Base-by-base conservation (phyloP, 257 asterid species). In the Hygrophila difformis region DNA sequence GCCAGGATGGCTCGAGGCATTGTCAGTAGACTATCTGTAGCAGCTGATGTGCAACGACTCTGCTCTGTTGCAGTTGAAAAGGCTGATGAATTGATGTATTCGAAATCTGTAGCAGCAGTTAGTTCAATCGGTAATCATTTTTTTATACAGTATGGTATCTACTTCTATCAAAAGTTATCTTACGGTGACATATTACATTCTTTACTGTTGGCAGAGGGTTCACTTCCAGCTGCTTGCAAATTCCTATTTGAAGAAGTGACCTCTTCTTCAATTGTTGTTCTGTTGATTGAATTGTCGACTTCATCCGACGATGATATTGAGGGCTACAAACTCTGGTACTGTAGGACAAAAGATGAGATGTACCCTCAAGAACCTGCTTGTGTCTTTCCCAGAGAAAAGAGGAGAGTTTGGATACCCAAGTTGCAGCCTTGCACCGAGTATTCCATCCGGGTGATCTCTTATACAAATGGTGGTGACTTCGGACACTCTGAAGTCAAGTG, bases 281-380 rank as follows among this genome's bases (percentile, higher is more conserved):
- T 84, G 18, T 69, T 88, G 64, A 76, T 88, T 37, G 97, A 81
- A 55, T 69, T 78, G 48, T 77, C 87, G 37, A 56, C 72, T 45
- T 59, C 75, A 42, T 59, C 72, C 12, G 18, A 59, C 43, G 66
- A 70, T 31, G 77, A 71, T 45, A 66, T 84, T 54, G 69, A 78
- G 76, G 95, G 97, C 67, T 88, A 78, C 81, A 84, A 84, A 64
- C 83, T 84, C 44, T 88, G 95, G 97, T 84, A 81, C 65, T 73
- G 88, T 63, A 81, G 59, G 69, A 57, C 86, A 34, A 78, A 87
- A 58, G 95, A 81, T 42, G 97, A 77, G 61, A 44, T 51, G 24
- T 79, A 88, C 59, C 51, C 84, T 2, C 62, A 78, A 61, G 95
- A 84, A 52, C 95, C 97, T 44, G 75, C 64, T 31, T 78, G 70